These are phyloP conservation scores for Solanum chiquidenum DNA, from an alignment of 257 asterid species.

Conservation along the genomic window DNA sequence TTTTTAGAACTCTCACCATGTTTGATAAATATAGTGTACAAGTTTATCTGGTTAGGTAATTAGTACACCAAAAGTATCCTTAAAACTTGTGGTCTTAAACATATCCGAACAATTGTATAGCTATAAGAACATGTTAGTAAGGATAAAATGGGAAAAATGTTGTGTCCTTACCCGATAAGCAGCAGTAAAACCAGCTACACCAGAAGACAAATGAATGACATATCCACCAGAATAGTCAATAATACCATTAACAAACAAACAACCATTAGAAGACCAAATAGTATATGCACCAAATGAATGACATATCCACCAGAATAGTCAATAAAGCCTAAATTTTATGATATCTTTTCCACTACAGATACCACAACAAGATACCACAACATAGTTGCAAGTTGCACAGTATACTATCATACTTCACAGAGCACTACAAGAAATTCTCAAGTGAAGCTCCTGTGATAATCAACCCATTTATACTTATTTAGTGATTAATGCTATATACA, in stretches of 20 bases:
- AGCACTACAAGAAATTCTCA: background rate
- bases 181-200: constrained; percentile 70
- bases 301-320: background rate
- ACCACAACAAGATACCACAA: background rate
- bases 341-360: background rate
- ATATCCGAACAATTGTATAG: background rate
- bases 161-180: constrained; percentile 39
- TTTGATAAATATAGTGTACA: too few species aligned
- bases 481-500: background rate
- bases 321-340: background rate
- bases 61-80: background rate
- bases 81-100: background rate
- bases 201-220: constrained; percentile 54
- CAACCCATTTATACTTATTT: too few species aligned
- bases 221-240: constrained; percentile 69
- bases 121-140: background rate
- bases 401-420: background rate
- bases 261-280: constrained; percentile 45
- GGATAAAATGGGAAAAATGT: background rate
- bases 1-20: too few species aligned
- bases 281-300: constrained; percentile 33
- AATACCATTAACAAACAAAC: constrained; percentile 28
- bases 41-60: background rate
- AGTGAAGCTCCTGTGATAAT: too few species aligned
- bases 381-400: background rate